A percentile compares a stretch with the other conserved stretches of the same genome.
These are phyloP conservation scores for Alternaria sp. DNA, from an alignment of 2,329 filamentous ascomycete genomes.

Conservation along the genomic window DNA sequence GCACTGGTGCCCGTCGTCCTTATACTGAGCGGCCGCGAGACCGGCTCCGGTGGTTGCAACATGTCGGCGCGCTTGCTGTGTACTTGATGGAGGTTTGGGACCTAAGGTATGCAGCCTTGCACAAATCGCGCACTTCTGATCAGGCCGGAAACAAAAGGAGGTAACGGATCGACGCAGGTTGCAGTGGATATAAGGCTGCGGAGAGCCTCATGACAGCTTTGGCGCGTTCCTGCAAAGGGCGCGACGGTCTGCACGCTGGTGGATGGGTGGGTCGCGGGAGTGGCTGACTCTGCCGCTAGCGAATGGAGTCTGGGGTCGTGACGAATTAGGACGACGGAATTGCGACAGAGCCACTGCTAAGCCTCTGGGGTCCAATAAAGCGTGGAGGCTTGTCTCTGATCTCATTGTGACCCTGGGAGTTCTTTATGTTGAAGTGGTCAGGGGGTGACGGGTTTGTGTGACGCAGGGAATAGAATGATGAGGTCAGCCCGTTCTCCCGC, in stretches of 20 bases:
- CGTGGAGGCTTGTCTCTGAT: constrained; percentile 10
- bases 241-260: constrained; percentile 19
- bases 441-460: constrained; percentile 16
- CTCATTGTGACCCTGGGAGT: constrained; percentile 9
- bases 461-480: constrained; percentile 31
- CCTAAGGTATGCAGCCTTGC: constrained; percentile 12
- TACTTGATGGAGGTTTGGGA: constrained; percentile 21
- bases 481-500: constrained; percentile 35
- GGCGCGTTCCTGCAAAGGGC: constrained; percentile 19
- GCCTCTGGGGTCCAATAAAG: constrained; percentile 21
- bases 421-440: constrained; percentile 8
- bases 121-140: constrained; percentile 16
- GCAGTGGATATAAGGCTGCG: constrained; percentile 37
- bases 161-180: constrained; percentile 24
- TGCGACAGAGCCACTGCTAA: constrained; percentile 21
- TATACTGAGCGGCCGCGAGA: constrained; percentile 45
- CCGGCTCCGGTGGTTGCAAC: constrained; percentile 41
- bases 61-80: constrained; percentile 31
- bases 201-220: constrained; percentile 37
- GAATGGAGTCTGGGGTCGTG: constrained; percentile 3
- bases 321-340: constrained; percentile 6
- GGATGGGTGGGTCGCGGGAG: constrained; percentile 33
- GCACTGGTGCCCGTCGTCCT: constrained; percentile 47
- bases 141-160: constrained; percentile 13
- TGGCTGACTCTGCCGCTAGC: constrained; percentile 35